These are phyloP conservation scores for Pythium oligandrum DNA, from an alignment of 352 stramenopile species.

Conservation along the genomic window DNA sequence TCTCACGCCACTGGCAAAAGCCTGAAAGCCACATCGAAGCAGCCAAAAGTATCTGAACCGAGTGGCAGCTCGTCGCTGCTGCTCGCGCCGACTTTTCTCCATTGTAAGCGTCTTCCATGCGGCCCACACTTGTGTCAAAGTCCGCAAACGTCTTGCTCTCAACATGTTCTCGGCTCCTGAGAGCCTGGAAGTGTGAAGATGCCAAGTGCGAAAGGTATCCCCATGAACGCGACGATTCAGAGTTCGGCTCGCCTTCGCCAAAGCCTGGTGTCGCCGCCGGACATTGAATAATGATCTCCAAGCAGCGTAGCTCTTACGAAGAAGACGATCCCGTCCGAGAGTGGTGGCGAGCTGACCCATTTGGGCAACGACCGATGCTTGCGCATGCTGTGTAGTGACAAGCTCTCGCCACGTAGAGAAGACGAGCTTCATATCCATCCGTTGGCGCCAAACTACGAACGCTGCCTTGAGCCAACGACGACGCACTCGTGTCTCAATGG, in stretches of 20 bases:
- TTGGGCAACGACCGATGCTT: background rate
- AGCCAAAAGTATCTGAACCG: conserved; percentile 15
- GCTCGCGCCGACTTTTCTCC: conserved; percentile 5
- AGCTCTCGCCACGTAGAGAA: conserved; percentile 14
- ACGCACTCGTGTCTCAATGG: conserved; percentile 9
- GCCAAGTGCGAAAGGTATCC: background rate
- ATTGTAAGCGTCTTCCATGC: conserved; percentile 6
- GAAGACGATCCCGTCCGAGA: too few relatives aligned
- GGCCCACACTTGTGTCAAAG: conserved; percentile 5
- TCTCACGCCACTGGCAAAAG: background rate
- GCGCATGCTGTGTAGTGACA: background rate
- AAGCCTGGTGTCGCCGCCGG: background rate
- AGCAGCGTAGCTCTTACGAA: background rate
- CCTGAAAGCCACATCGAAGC: conserved; percentile 8
- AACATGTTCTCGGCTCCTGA: background rate
- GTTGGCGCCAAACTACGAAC: conserved; percentile 15
- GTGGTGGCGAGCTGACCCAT: background rate
- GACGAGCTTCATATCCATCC: conserved; percentile 12
- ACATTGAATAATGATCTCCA: background rate
- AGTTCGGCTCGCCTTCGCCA: background rate
- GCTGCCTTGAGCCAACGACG: conserved; percentile 3
- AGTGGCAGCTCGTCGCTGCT: conserved; percentile 8
- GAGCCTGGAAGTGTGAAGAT: background rate
- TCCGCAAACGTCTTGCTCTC: background rate
- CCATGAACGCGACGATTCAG: background rate